These are phyloP conservation scores for Rhynchospora tenuis DNA, from an alignment of 176 grass and related monocot genomes.

Conservation along the genomic window DNA sequence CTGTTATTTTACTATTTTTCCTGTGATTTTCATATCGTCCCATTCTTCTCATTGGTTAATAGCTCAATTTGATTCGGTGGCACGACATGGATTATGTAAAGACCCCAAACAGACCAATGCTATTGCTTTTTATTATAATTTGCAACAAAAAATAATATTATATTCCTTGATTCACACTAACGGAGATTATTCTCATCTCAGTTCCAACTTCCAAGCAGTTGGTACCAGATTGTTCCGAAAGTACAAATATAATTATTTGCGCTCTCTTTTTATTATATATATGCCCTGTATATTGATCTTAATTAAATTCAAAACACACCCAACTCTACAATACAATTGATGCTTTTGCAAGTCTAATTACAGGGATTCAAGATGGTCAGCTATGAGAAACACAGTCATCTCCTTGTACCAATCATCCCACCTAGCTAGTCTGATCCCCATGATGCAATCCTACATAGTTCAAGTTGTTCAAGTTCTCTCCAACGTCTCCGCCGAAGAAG, in stretches of 20 bases:
- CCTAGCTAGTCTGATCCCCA: constrained; percentile 56
- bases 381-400: constrained; percentile 69
- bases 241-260: neutral
- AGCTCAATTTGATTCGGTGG: neutral
- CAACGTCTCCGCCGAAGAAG: neutral
- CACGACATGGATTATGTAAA: neutral
- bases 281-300: neutral
- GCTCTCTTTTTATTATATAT: neutral
- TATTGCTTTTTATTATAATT: neutral
- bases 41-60: neutral
- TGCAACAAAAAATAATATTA: neutral
- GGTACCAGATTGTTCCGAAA: neutral
- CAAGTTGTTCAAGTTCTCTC: constrained; percentile 24
- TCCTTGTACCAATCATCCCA: constrained; percentile 78
- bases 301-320: neutral
- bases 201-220: neutral
- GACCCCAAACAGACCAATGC: neutral
- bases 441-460: constrained; percentile 60
- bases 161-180: neutral
- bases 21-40: too few relatives aligned
- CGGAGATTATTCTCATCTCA: neutral
- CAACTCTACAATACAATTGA: neutral
- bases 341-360: neutral
- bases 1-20: too few relatives aligned
- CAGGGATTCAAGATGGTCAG: constrained; percentile 60